These are phyloP conservation scores for Isabelozyma gotoi DNA, from an alignment of 805 yeast genomes.

Conservation along the genomic window DNA sequence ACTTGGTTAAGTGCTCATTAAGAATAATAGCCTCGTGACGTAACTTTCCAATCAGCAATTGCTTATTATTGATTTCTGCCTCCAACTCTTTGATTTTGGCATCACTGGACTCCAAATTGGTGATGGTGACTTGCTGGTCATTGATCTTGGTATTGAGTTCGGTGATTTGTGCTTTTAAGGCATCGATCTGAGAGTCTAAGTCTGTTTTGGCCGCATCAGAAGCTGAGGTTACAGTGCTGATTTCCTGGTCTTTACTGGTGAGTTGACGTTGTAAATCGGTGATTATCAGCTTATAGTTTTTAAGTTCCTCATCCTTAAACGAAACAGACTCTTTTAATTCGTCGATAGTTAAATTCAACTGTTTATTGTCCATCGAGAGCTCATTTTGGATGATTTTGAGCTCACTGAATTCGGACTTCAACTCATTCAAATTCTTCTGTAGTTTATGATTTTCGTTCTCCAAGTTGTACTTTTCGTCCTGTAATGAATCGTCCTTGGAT, in stretches of 20 bases:
- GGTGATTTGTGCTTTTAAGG: conserved; percentile 23
- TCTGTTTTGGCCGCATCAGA: conserved; percentile 5
- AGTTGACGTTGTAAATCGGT: conserved; percentile 3
- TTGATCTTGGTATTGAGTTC: conserved; percentile 5
- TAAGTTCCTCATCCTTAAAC: conserved; percentile 21
- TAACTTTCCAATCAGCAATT: conserved; percentile 79
- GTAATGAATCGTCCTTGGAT: conserved; percentile 30
- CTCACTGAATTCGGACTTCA: conserved; percentile 41
- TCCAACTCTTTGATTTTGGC: conserved; percentile 48
- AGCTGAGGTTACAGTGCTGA: not conserved
- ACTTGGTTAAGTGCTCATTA: conserved; percentile 94
- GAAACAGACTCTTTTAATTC: conserved; percentile 44
- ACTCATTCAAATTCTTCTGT: conserved; percentile 39
- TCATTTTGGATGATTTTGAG: conserved; percentile 38
- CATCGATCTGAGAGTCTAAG: conserved; percentile 15
- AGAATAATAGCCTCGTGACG: conserved; percentile 92
- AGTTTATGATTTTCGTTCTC: conserved; percentile 40
- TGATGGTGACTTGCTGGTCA: conserved; percentile 13
- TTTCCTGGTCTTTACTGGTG: conserved; percentile 6
- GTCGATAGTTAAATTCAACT: conserved; percentile 39
- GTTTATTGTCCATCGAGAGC: conserved; percentile 39
- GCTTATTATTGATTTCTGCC: conserved; percentile 59
- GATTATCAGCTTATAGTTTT: conserved; percentile 2
- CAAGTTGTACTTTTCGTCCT: conserved; percentile 40
- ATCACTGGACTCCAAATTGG: conserved; percentile 22